Conservation (phyloP, 2,329 filamentous ascomycete genomes). For the Ophiostoma triangulosporum region DNA sequence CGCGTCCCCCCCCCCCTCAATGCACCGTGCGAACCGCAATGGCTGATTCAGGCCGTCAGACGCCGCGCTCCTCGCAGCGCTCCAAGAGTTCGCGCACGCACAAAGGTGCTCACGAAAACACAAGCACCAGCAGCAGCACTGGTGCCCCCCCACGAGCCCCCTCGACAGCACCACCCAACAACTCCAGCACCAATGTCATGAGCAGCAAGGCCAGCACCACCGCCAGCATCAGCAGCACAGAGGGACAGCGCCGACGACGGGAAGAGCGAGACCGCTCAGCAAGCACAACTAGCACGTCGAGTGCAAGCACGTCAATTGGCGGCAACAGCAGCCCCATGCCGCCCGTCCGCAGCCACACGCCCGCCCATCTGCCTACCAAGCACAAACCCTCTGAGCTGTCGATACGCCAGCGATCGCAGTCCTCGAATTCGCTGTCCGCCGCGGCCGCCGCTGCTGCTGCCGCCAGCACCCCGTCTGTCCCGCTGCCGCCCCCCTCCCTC, state of each 20-base stretch:
- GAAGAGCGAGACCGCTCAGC: constrained; percentile 10
- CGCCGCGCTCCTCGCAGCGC: constrained; percentile 24
- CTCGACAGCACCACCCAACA: background rate
- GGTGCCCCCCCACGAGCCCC: constrained; percentile 4
- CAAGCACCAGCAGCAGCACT: background rate
- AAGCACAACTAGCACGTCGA: constrained; percentile 19
- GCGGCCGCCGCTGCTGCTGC: background rate
- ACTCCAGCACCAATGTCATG: constrained; percentile 9
- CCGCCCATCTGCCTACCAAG: constrained; percentile 42
- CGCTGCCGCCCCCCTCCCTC: constrained; percentile 16
- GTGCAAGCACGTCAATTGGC: constrained; percentile 10
- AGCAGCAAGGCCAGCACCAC: constrained; percentile 16
- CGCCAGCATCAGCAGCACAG: constrained; percentile 6
- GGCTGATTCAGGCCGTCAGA: constrained; percentile 27
- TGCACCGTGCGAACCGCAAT: constrained; percentile 23
- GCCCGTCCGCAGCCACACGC: constrained; percentile 44
- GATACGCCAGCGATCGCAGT: constrained; percentile 41
- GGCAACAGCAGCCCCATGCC: constrained; percentile 22
- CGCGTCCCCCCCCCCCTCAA: constrained; percentile 6
- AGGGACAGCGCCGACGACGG: constrained; percentile 13
- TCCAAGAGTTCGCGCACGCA: constrained; percentile 38
- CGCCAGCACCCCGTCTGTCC: background rate
- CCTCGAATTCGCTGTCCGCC: constrained; percentile 24
- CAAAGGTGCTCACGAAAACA: constrained; percentile 19
- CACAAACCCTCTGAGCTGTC: constrained; percentile 38